A percentile compares a stretch with the other conserved stretches of the same genome.
These are phyloP conservation scores for Sporothrix euskadiensis DNA, from an alignment of 2,329 filamentous ascomycete species.

Conservation along the genomic window DNA sequence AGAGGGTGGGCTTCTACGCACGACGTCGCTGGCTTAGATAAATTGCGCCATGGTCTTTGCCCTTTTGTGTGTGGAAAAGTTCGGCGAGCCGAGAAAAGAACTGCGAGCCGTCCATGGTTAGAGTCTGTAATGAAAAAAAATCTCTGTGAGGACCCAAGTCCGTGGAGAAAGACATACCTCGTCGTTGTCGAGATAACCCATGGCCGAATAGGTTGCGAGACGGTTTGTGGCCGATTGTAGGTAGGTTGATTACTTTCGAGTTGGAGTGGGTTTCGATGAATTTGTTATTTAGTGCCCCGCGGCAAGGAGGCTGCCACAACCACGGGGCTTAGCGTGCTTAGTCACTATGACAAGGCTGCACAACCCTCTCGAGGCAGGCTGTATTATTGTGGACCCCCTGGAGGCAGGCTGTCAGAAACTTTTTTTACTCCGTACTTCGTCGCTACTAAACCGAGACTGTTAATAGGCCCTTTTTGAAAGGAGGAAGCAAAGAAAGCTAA, in stretches of 20 bases:
- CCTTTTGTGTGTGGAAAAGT: slow-evolving; percentile 67
- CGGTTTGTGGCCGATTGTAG: background rate
- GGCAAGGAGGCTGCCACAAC: background rate
- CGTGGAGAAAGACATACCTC: slow-evolving; percentile 38
- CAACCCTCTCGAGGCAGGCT: background rate
- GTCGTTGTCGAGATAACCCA: slow-evolving; percentile 44
- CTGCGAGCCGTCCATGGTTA: slow-evolving; percentile 44
- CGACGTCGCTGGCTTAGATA: slow-evolving; percentile 76
- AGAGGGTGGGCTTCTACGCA: slow-evolving; percentile 45
- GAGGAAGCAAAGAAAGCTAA: background rate
- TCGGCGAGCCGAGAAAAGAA: slow-evolving; percentile 70
- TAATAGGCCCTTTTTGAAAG: no score
- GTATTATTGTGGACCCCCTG: background rate
- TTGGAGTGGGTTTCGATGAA: background rate
- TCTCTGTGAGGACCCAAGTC: background rate
- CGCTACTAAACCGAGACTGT: no score
- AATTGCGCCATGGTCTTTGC: slow-evolving; percentile 71
- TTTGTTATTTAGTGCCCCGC: background rate
- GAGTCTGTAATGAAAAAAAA: background rate
- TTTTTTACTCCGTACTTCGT: background rate
- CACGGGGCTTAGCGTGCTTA: background rate
- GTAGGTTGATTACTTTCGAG: no score
- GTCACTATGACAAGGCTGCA: slow-evolving; percentile 25
- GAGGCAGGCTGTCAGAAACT: background rate
- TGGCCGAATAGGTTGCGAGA: slow-evolving; percentile 26